These are phyloP conservation scores for Calcarisporium arbuscula DNA, from an alignment of 2,329 filamentous ascomycete species.

Conservation along the genomic window DNA sequence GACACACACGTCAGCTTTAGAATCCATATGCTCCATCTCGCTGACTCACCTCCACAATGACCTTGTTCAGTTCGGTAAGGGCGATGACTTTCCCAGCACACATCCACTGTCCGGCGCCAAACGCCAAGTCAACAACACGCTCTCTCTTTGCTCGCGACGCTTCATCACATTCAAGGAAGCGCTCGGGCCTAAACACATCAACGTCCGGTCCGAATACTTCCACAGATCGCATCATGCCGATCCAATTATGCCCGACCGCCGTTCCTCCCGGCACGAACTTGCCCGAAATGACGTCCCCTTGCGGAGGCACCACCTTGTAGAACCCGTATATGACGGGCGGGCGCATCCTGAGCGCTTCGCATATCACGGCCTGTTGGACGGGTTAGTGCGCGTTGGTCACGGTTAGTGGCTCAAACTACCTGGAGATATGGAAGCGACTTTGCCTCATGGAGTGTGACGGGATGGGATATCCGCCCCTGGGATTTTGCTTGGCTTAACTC, in stretches of 20 bases:
- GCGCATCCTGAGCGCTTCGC: not conserved
- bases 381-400: not conserved
- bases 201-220: not conserved
- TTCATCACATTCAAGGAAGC: conserved; percentile 2
- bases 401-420: not conserved
- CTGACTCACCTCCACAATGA: not conserved
- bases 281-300: not conserved
- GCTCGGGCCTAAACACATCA: conserved; percentile 2
- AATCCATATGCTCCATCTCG: not conserved
- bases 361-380: not conserved
- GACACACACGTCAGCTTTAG: not conserved
- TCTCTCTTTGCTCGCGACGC: not conserved
- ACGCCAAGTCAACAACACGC: not conserved
- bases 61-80: conserved; percentile 2
- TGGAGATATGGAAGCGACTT: not conserved
- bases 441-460: not conserved
- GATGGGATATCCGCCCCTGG: not conserved
- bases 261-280: not conserved
- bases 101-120: conserved; percentile 3
- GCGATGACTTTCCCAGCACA: conserved; percentile 1
- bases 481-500: not conserved
- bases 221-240: not conserved
- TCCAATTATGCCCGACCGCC: not conserved
- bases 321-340: not conserved
- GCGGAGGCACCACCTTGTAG: not conserved